Evolutionary conservation across 1,139 yeast genomes (phyloP).

Genomic region (Debaryomyces udenii): DNA sequence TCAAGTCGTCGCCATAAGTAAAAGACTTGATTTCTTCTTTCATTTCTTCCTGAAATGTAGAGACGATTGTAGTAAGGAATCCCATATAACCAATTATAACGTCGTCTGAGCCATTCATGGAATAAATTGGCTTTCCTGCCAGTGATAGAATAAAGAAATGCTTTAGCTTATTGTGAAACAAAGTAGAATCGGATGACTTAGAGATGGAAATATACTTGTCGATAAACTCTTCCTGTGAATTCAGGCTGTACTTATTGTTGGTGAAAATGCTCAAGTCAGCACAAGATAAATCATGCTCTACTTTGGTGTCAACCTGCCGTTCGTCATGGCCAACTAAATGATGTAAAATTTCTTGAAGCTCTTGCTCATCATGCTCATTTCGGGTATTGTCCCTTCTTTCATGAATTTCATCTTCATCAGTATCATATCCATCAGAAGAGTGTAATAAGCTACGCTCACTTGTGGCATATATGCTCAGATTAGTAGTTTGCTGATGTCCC

Average conservation of each 20-base stretch:
- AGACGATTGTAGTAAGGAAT: constrained; percentile 65
- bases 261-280: constrained; percentile 3
- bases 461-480: constrained; percentile 7
- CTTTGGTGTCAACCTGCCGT: neutral
- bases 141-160: constrained; percentile 83
- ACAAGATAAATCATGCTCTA: neutral
- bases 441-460: constrained; percentile 10
- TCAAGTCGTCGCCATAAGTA: constrained; percentile 36
- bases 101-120: constrained; percentile 76
- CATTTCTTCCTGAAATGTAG: constrained; percentile 55
- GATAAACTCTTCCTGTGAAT: constrained; percentile 18
- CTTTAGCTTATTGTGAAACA: constrained; percentile 52
- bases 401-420: constrained; percentile 13
- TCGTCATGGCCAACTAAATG: constrained; percentile 27
- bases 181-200: constrained; percentile 24
- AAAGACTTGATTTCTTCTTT: constrained; percentile 34
- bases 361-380: constrained; percentile 28
- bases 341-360: constrained; percentile 29
- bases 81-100: constrained; percentile 76
- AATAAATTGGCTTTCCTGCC: constrained; percentile 93
- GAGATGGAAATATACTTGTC: constrained; percentile 22
- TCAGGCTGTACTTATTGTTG: constrained; percentile 2
- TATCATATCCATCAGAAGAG: constrained; percentile 10
- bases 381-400: neutral
- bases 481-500: constrained; percentile 1